Conservation (phyloP, 2,329 filamentous ascomycete genomes). For the Aspergillus fumigatus region DNA sequence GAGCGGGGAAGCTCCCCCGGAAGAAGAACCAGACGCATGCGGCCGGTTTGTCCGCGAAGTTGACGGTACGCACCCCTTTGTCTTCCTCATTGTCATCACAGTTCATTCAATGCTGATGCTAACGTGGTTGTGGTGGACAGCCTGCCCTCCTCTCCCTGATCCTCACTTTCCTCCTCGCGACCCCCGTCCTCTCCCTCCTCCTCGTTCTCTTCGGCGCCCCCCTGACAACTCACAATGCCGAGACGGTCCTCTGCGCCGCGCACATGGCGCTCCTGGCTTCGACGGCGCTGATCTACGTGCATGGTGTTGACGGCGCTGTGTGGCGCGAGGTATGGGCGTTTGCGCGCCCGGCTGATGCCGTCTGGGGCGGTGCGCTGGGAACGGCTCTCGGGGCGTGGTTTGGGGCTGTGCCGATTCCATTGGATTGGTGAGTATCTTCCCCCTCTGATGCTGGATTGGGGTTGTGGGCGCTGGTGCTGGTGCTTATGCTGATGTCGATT, state of each 20-base stretch:
- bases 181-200: slow-evolving; percentile 55
- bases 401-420: slow-evolving; percentile 87
- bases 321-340: slow-evolving; percentile 69
- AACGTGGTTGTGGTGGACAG: slow-evolving; percentile 37
- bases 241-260: slow-evolving; percentile 74
- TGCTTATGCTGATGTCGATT: background rate
- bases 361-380: slow-evolving; percentile 78
- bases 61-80: slow-evolving; percentile 19
- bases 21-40: slow-evolving; percentile 10
- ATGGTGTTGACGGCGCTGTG: slow-evolving; percentile 67
- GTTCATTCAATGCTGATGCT: too few relatives aligned
- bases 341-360: slow-evolving; percentile 71
- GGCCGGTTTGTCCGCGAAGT: slow-evolving; percentile 15
- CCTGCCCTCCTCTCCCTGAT: slow-evolving; percentile 66
- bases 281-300: slow-evolving; percentile 78
- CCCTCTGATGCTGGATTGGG: background rate
- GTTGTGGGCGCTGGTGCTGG: too few relatives aligned
- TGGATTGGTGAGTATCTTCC: slow-evolving; percentile 67
- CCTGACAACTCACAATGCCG: slow-evolving; percentile 69
- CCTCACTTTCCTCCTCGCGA: slow-evolving; percentile 47
- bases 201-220: slow-evolving; percentile 91
- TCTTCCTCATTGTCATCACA: too few relatives aligned
- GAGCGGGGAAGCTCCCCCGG: slow-evolving; percentile 17
- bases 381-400: slow-evolving; percentile 80
- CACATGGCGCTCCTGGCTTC: slow-evolving; percentile 76